Base-by-base conservation (phyloP, 2,329 filamentous ascomycete species). In the Aspergillus hiratsukae region DNA sequence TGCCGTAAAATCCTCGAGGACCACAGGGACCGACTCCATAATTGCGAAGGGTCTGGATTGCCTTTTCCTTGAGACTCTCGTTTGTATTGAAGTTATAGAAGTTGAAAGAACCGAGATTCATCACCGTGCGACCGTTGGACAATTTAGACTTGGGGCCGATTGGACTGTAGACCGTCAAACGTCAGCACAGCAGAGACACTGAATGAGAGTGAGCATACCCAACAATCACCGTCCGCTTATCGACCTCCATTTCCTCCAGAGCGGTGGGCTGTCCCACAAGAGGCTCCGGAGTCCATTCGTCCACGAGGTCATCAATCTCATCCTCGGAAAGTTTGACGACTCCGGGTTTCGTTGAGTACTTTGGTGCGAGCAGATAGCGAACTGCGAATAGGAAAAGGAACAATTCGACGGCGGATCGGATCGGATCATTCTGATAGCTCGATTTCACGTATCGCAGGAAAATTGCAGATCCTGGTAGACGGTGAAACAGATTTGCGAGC, bases 21-120 rank as follows among this genome's bases (percentile, higher is more conserved):
- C 94, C 94, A 72, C 94, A 99, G 56, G 94, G 93, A 8, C 94
- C 95, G 43, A 99, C 95, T 55, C 94, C 94, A 67, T 99, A 99
- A 21, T 90, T 96, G 58, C 93, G 89, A 41, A 99, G 83, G 0
- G 92, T 95, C 73, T 93, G 88, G 60, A 99, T 91, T 1, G 93
- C 94, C 74, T 96, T 95, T 66, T 97, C 91, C 70, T 96, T 96
- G 67, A 99, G 87, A 37, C 87, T 84, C 60, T 97, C 93, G 72
- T 96, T 97, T 53, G 86, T 85, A 62, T 95, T 90, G 74, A 99
- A 91, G 78, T 99, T 97, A 81, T 96, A 97, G 75, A 94, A 96
- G 75, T 99, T 99, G 78, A 91, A 94, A 1, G 90, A 95, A 40
- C 91, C 93, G 61, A 99, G 87, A 72, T 99, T 99, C 56, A 84